Percentiles rank a stretch among this genome's conserved stretches.
phyloP scores from a whole-genome alignment of 1,284 basidiomycete genomes.

The Cryptococcus neoformans region DNA sequence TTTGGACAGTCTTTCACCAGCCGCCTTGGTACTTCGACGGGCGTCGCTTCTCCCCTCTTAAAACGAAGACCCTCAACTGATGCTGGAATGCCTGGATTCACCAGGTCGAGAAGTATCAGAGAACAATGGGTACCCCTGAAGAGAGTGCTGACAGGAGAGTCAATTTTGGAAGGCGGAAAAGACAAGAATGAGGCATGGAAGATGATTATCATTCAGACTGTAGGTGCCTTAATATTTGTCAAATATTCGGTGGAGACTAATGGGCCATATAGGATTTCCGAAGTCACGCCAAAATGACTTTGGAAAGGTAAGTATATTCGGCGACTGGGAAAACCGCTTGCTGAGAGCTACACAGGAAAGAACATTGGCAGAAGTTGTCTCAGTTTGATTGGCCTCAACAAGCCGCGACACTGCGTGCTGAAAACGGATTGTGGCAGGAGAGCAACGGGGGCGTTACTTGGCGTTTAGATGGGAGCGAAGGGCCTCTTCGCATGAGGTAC shows the following conservation, averaged over 20 bases:
- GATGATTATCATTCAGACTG: slow-evolving; percentile 46
- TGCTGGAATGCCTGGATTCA: slow-evolving; percentile 11
- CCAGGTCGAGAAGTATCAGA: slow-evolving; percentile 14
- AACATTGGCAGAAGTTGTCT: slow-evolving; percentile 45
- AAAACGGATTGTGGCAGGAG: slow-evolving; percentile 75
- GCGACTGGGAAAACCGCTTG: not conserved
- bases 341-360: slow-evolving; percentile 33
- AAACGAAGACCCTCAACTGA: slow-evolving; percentile 31
- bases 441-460: slow-evolving; percentile 57
- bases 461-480: slow-evolving; percentile 83
- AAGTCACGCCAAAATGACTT: slow-evolving; percentile 37
- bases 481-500: slow-evolving; percentile 75
- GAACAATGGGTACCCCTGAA: slow-evolving; percentile 35
- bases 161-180: slow-evolving; percentile 40
- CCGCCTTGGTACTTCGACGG: slow-evolving; percentile 25
- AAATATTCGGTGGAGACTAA: no score
- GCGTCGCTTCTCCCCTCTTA: slow-evolving; percentile 6
- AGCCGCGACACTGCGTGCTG: slow-evolving; percentile 47
- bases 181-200: slow-evolving; percentile 50
- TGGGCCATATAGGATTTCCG: slow-evolving; percentile 28
- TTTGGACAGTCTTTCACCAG: slow-evolving; percentile 26
- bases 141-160: slow-evolving; percentile 44
- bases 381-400: slow-evolving; percentile 46
- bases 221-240: slow-evolving; percentile 9
- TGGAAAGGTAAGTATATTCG: slow-evolving; percentile 30